phyloP scores from a whole-genome alignment of 345 rosid genomes.

The Eucalyptus rudis region DNA sequence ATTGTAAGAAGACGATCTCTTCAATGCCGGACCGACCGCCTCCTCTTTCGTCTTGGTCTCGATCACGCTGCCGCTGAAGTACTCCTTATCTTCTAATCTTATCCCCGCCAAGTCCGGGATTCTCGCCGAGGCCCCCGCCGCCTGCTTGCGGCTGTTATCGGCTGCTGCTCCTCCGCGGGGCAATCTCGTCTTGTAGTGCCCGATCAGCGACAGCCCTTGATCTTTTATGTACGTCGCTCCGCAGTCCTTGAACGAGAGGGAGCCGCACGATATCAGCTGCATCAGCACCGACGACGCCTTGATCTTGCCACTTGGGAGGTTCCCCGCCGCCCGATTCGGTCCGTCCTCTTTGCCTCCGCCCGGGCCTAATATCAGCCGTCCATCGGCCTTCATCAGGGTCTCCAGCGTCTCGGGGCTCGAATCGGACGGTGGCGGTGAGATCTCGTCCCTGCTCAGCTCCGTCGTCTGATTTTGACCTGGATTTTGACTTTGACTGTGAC shows the following conservation, averaged over 20 bases:
- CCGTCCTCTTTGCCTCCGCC: conserved; percentile 10
- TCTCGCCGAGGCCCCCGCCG: conserved; percentile 21
- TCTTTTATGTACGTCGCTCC: conserved; percentile 49
- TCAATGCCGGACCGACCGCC: conserved; percentile 21
- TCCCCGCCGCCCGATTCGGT: conserved; percentile 34
- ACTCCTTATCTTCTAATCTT: conserved; percentile 69
- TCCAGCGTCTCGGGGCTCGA: conserved; percentile 93
- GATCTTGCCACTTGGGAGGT: conserved; percentile 39
- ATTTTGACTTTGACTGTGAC: not conserved
- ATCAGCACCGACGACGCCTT: conserved; percentile 76
- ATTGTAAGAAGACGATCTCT: conserved; percentile 76
- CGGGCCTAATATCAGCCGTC: conserved; percentile 35
- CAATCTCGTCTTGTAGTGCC: conserved; percentile 29
- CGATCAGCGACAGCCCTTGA: conserved; percentile 46
- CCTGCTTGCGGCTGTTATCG: conserved; percentile 1
- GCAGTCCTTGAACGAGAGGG: conserved; percentile 69
- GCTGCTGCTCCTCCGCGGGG: conserved; percentile 48
- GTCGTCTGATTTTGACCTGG: conserved; percentile 7
- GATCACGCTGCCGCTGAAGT: conserved; percentile 89
- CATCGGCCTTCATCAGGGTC: conserved; percentile 64
- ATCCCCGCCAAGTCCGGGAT: conserved; percentile 27
- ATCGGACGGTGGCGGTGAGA: conserved; percentile 95
- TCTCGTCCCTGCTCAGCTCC: conserved; percentile 66
- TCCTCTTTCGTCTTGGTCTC: conserved; percentile 50
- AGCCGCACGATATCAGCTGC: conserved; percentile 92